These are phyloP conservation scores for Clausena lansium DNA, from an alignment of 345 rosid genomes.

Conservation along the genomic window DNA sequence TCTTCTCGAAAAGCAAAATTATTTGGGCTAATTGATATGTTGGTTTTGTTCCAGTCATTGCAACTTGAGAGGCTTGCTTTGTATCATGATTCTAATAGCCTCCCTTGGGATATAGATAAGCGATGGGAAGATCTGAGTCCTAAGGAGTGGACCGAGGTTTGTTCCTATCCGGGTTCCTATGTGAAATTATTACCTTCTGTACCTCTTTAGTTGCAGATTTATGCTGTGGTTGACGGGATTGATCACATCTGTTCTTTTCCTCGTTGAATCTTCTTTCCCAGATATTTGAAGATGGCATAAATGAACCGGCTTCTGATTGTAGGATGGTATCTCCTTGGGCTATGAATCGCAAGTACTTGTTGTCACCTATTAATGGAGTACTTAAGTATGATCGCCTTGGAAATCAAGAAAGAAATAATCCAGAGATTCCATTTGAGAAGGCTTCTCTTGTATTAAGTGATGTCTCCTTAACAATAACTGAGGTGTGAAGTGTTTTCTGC, in stretches of 20 bases:
- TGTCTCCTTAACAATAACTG: constrained; percentile 76
- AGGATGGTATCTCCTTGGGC: constrained; percentile 69
- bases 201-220: neutral
- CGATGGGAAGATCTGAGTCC: constrained; percentile 92
- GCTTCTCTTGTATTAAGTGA: constrained; percentile 77
- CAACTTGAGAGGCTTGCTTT: constrained; percentile 92
- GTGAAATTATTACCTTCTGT: constrained; percentile 9
- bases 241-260: neutral
- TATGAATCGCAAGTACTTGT: constrained; percentile 63
- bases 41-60: constrained; percentile 63
- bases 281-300: constrained; percentile 98
- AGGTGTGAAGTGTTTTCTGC: constrained; percentile 45
- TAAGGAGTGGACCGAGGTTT: constrained; percentile 92
- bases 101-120: constrained; percentile 80
- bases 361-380: constrained; percentile 89
- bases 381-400: constrained; percentile 97
- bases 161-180: constrained; percentile 20
- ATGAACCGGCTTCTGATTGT: constrained; percentile 46
- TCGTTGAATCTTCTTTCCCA: constrained; percentile 25
- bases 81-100: constrained; percentile 84
- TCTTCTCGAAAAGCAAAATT: constrained; percentile 9
- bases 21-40: constrained; percentile 26
- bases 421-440: constrained; percentile 93
- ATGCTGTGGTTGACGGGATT: constrained; percentile 2
- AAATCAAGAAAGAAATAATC: constrained; percentile 87